Conservation (phyloP, 768 basidiomycete genomes). For the Pisolithus tinctorius region DNA sequence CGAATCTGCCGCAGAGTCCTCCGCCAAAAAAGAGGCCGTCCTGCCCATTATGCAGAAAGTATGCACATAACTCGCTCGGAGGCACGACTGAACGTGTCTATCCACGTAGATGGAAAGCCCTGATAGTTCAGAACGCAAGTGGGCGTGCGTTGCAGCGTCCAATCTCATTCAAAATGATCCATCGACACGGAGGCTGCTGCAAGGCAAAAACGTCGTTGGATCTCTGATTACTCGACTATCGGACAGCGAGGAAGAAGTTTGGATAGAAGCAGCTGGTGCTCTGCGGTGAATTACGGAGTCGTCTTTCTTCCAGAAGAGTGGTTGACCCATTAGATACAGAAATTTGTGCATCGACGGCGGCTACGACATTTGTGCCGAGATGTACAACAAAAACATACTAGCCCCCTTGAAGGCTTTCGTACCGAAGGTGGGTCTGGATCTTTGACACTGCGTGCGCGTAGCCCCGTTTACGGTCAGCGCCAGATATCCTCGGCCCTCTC, state of each 20-base stretch:
- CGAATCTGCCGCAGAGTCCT: conserved; percentile 62
- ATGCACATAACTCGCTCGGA: conserved; percentile 2
- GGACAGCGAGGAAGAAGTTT: conserved; percentile 89
- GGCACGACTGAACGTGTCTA: neutral
- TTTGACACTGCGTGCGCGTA: neutral
- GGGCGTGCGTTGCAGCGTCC: conserved; percentile 95
- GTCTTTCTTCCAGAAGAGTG: neutral
- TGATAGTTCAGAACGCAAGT: conserved; percentile 79
- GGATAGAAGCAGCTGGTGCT: conserved; percentile 80
- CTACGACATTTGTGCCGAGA: conserved; percentile 91
- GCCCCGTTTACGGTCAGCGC: neutral
- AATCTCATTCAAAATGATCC: conserved; percentile 95
- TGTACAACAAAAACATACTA: conserved; percentile 94
- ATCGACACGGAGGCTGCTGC: conserved; percentile 81
- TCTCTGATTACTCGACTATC: conserved; percentile 80
- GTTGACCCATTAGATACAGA: conserved; percentile 32
- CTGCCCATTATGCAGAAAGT: conserved; percentile 92
- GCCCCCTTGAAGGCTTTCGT: conserved; percentile 69
- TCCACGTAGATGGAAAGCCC: conserved; percentile 59
- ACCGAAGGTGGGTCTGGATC: conserved; percentile 51
- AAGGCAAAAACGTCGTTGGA: conserved; percentile 87
- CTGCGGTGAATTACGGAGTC: conserved; percentile 53
- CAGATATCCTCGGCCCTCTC: conserved; percentile 73
- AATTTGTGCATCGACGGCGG: conserved; percentile 95
- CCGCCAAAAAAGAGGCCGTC: conserved; percentile 71